A percentile compares a stretch with the other conserved stretches of the same genome.
Evolutionary conservation across 2,329 filamentous ascomycete genomes (phyloP).

Genomic region (Epichloe glyceriae): DNA sequence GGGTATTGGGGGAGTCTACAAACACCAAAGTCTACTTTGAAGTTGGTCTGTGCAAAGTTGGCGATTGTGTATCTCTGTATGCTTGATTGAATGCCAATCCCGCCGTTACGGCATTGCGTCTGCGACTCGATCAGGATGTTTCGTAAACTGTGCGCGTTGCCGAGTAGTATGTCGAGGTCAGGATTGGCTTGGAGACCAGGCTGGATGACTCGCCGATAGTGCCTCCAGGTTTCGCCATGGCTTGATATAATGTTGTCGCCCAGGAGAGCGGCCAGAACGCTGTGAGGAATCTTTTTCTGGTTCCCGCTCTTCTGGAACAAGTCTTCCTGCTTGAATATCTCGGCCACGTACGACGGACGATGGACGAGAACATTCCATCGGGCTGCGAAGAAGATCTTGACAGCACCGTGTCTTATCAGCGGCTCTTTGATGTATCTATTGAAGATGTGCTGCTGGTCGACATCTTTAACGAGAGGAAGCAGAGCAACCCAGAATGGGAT

Average conservation of each 20-base stretch:
- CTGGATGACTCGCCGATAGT: slow-evolving; percentile 23
- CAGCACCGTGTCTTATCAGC: slow-evolving; percentile 27
- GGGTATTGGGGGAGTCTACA: neutral
- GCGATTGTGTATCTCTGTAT: slow-evolving; percentile 24
- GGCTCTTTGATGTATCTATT: slow-evolving; percentile 24
- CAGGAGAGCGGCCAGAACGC: slow-evolving; percentile 23
- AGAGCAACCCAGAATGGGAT: slow-evolving; percentile 31
- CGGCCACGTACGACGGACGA: slow-evolving; percentile 28
- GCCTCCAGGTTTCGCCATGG: slow-evolving; percentile 22
- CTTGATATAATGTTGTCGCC: slow-evolving; percentile 29
- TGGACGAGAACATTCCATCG: slow-evolving; percentile 35
- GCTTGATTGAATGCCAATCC: slow-evolving; percentile 17
- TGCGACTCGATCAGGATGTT: slow-evolving; percentile 18
- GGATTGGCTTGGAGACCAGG: slow-evolving; percentile 19
- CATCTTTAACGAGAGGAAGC: slow-evolving; percentile 26
- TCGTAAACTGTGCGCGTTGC: slow-evolving; percentile 14
- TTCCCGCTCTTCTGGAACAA: slow-evolving; percentile 26
- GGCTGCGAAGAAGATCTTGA: slow-evolving; percentile 34
- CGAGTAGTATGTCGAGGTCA: slow-evolving; percentile 11
- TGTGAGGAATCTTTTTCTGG: slow-evolving; percentile 26
- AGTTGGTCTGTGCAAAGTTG: slow-evolving; percentile 20
- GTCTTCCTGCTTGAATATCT: slow-evolving; percentile 22
- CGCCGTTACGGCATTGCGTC: slow-evolving; percentile 9
- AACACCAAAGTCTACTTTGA: slow-evolving; percentile 14
- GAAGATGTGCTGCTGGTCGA: slow-evolving; percentile 30